Evolutionary conservation across 2,329 filamentous ascomycete genomes (phyloP).

Genomic region (Drechslerella coelobrocha): DNA sequence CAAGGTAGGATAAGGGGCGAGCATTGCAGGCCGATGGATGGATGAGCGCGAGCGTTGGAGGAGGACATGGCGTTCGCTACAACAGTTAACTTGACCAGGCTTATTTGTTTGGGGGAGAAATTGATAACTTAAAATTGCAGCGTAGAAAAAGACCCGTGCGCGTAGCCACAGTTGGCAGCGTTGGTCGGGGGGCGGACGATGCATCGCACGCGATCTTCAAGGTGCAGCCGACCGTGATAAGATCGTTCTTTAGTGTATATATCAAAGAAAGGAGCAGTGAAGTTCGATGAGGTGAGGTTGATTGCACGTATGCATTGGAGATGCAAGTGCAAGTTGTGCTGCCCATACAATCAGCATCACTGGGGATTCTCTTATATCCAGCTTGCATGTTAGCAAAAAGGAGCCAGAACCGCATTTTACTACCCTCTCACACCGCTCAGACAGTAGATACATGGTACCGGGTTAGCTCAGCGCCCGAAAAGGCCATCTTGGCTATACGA

Average conservation of each 20-base stretch:
- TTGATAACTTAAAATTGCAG: neutral
- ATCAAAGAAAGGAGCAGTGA: too few species aligned
- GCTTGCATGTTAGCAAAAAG: too few species aligned
- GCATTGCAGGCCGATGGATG: neutral
- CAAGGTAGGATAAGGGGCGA: constrained; percentile 8
- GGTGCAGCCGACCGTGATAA: too few species aligned
- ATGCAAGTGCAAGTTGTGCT: too few species aligned
- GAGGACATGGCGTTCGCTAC: neutral
- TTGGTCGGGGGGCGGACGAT: neutral
- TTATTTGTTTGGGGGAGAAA: constrained; percentile 3
- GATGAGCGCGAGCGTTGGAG: constrained; percentile 2
- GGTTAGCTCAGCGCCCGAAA: too few species aligned
- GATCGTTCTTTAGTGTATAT: too few species aligned
- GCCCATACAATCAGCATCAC: too few species aligned
- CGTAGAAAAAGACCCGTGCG: neutral
- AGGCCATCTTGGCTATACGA: too few species aligned
- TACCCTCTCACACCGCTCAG: too few species aligned
- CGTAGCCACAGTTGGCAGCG: neutral
- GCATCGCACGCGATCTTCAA: neutral
- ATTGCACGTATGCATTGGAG: neutral
- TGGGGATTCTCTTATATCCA: too few species aligned
- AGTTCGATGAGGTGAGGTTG: neutral
- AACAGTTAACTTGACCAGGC: neutral
- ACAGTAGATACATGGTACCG: too few species aligned
- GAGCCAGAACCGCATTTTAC: too few species aligned